These are phyloP conservation scores for Starmerella potacharoeniae DNA, from an alignment of 805 yeast species.

Conservation along the genomic window DNA sequence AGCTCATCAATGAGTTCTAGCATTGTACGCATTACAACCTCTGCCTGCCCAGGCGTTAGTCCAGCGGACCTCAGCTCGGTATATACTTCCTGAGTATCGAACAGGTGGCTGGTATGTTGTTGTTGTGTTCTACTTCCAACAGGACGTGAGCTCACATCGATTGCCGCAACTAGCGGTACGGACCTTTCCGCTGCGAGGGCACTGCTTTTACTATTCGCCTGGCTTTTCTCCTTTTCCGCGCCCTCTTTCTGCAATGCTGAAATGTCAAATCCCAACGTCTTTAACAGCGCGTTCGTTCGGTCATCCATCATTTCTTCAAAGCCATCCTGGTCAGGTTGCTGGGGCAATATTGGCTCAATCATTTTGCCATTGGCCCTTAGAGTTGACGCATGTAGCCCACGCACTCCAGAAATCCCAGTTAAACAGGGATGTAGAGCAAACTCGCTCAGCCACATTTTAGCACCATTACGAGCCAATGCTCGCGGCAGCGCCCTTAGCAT, in stretches of 20 bases:
- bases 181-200: not conserved
- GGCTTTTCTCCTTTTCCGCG: not conserved
- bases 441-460: not conserved
- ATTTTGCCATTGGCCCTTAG: not conserved
- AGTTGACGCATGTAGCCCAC: not conserved
- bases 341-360: constrained; percentile 11
- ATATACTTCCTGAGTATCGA: constrained; percentile 56
- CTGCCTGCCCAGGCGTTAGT: constrained; percentile 51
- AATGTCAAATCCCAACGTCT: constrained; percentile 8
- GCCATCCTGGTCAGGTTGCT: constrained; percentile 8
- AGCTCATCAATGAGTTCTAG: constrained; percentile 30
- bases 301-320: constrained; percentile 21
- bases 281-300: constrained; percentile 17
- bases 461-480: not conserved
- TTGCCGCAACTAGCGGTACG: not conserved
- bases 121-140: not conserved
- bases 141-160: not conserved
- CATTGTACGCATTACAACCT: constrained; percentile 40
- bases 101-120: constrained; percentile 11
- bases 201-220: not conserved
- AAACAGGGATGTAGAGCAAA: not conserved
- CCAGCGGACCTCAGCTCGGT: constrained; percentile 45
- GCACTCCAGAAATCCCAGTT: not conserved
- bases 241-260: not conserved
- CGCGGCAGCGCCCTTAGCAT: not conserved